Base-by-base conservation (phyloP, 2,329 filamentous ascomycete genomes). In the Cordyceps javanica region DNA sequence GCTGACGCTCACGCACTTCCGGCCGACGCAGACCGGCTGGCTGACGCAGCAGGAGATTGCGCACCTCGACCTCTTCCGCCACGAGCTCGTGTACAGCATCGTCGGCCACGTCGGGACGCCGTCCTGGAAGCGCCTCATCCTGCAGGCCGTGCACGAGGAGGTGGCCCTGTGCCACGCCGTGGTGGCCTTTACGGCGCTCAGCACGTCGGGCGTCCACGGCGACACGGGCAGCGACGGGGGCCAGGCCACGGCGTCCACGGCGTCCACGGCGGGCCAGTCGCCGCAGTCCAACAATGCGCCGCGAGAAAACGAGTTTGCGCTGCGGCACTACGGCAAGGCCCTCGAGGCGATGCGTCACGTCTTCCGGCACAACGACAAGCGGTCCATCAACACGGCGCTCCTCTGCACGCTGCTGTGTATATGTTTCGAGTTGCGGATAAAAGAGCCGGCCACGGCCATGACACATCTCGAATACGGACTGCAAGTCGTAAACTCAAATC, bases 351-450 rank as follows among this genome's bases (percentile, higher is more conserved):
- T 61, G 59, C 46, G 44, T 25, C 45, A 59, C 28, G 52, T 62
- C n/a, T 46, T 57, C 16, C 28, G 32, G 8, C 44, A 55, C 26
- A 46, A 56, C 28, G 41, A 59, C 11, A 44, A 48, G 49, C 36
- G 54, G 1, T 59, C 55, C 25, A 48, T 60, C 13, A 62, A 60
- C 44, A 57, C 57, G 16, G 55, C 57, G 13, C 46, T 62, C 9
- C 52, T 62, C 11, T 62, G 59, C 32, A 54, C 60, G 14, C 39
- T 62, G 23, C 26, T 63, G 9, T 63, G 56, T 32, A 60, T 63
- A 14, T 63, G 57, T 41, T 62, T 62, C 23, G 60, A 63, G 51
- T 36, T 63, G n/a, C 53, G 58, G 9, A 62, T 61, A 30, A 50
- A 49, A 13, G 46, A 59, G 11, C 39, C 55, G 1, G 48, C 34